phyloP scores from a whole-genome alignment of 352 stramenopile species.

The Pythium folliculosum region DNA sequence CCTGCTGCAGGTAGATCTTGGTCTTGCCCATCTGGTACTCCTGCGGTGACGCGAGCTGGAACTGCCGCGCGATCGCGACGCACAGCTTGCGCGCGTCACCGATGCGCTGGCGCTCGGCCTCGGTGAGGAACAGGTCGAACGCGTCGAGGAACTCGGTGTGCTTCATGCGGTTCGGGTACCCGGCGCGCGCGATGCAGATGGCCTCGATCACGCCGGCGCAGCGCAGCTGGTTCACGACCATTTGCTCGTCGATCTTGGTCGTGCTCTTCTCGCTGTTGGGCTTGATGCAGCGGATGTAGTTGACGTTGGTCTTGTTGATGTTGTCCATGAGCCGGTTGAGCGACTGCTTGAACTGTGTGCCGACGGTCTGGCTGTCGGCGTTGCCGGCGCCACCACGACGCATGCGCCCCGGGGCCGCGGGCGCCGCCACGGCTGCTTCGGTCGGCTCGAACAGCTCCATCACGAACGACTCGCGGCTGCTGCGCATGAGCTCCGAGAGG shows the following conservation, averaged over 20 bases:
- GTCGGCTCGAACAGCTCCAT: slow-evolving; percentile 79
- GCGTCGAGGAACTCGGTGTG: slow-evolving; percentile 74
- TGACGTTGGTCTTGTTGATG: slow-evolving; percentile 72
- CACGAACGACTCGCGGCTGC: slow-evolving; percentile 65
- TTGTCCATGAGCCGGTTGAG: slow-evolving; percentile 70
- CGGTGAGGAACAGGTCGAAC: slow-evolving; percentile 69
- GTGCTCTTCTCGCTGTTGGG: slow-evolving; percentile 77
- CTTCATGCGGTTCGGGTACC: slow-evolving; percentile 75
- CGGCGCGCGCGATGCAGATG: slow-evolving; percentile 72
- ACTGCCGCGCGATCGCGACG: slow-evolving; percentile 53
- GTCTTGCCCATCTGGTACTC: slow-evolving; percentile 84
- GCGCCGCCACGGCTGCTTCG: slow-evolving; percentile 43
- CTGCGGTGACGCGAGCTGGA: slow-evolving; percentile 57
- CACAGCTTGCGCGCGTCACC: slow-evolving; percentile 43
- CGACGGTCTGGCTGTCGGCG: slow-evolving; percentile 49
- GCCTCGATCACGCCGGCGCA: slow-evolving; percentile 84
- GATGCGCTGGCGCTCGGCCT: slow-evolving; percentile 34
- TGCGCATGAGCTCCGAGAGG: slow-evolving; percentile 79
- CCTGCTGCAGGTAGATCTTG: slow-evolving; percentile 88
- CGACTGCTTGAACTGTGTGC: slow-evolving; percentile 81
- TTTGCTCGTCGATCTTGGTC: slow-evolving; percentile 57
- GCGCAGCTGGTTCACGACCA: slow-evolving; percentile 79
- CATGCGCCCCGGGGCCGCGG: slow-evolving; percentile 19
- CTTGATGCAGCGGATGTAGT: slow-evolving; percentile 89
- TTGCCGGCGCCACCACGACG: slow-evolving; percentile 24